A percentile compares a stretch with the other conserved stretches of the same genome.
phyloP scores from a whole-genome alignment of 1,284 basidiomycete species.

The Phellopilus nigrolimitatus region DNA sequence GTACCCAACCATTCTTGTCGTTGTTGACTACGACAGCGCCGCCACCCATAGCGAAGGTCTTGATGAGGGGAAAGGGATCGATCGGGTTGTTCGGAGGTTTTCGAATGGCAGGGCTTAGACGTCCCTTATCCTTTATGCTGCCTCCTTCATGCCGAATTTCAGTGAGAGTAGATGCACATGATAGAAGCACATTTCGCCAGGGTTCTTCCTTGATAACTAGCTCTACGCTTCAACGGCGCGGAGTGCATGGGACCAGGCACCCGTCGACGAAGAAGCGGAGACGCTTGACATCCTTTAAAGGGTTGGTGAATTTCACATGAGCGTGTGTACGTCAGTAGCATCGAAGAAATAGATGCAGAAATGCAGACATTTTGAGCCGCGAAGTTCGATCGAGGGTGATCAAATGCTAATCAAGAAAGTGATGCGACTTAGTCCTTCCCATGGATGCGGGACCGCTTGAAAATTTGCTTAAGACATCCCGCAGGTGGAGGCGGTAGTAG shows the following conservation, averaged over 20 bases:
- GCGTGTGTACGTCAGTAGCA: neutral
- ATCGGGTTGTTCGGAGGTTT: neutral
- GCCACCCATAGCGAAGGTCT: conserved; percentile 37
- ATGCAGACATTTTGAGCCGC: no score
- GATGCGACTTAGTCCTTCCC: neutral
- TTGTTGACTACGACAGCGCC: conserved; percentile 36
- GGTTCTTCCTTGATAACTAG: conserved; percentile 9
- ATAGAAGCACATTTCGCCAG: conserved; percentile 8
- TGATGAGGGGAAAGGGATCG: neutral
- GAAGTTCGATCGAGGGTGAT: no score
- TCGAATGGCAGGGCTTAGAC: neutral
- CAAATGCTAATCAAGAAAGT: neutral
- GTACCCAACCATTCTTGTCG: conserved; percentile 38
- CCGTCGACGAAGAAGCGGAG: neutral
- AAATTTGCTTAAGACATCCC: neutral
- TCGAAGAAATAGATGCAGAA: neutral
- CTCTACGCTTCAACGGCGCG: neutral
- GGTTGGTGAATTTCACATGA: neutral
- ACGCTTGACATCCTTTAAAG: neutral
- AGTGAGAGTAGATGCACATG: conserved; percentile 2
- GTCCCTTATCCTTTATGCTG: no score
- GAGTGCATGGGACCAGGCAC: neutral
- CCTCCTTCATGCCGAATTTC: conserved; percentile 7
- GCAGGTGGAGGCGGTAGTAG: conserved; percentile 4
- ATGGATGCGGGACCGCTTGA: neutral